phyloP scores from a whole-genome alignment of 108 stramenopile genomes.

The Cyclotella choctawhatcheeana region DNA sequence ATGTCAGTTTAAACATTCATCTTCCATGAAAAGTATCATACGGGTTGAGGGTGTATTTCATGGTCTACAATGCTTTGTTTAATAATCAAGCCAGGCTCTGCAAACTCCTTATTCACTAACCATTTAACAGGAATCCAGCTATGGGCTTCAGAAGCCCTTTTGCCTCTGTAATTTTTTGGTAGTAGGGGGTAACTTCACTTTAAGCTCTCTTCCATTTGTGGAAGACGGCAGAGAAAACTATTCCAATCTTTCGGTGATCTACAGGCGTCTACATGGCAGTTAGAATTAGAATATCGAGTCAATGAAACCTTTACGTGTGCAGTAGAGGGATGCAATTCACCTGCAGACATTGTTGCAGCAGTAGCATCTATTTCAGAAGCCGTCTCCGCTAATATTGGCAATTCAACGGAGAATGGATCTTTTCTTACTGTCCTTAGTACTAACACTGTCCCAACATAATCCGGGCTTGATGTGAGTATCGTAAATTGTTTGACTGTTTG shows the following conservation, averaged over 20 bases:
- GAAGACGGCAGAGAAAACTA: not conserved
- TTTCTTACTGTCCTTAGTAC: conserved; percentile 4
- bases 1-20: no score
- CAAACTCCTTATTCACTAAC: no score
- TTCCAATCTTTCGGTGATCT: not conserved
- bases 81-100: no score
- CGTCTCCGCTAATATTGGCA: not conserved
- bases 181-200: no score
- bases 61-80: no score
- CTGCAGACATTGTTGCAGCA: not conserved
- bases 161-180: no score
- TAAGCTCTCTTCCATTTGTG: not conserved
- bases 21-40: no score
- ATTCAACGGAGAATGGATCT: not conserved
- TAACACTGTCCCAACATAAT: not conserved
- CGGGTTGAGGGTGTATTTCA: no score
- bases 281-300: conserved; percentile 1
- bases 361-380: not conserved
- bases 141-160: no score
- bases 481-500: conserved; percentile 6
- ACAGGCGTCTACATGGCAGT: not conserved
- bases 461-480: not conserved
- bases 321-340: not conserved
- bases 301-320: not conserved
- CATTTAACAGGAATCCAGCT: no score